Conservation (phyloP, 2,329 filamentous ascomycete genomes). For the Cucurbitaria berberidis region DNA sequence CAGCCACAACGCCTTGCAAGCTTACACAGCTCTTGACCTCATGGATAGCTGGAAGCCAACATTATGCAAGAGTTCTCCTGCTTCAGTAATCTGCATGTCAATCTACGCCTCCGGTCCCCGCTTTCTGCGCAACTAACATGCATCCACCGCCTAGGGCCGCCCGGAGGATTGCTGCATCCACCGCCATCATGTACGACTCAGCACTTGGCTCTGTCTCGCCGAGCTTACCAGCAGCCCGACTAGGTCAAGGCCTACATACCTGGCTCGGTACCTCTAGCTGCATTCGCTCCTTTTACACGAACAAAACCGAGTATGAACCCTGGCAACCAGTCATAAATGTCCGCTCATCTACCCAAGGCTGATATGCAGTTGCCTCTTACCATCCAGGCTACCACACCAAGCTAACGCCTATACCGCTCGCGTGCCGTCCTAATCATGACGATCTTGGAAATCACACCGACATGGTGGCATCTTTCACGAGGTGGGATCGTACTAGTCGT, state of each 20-base stretch:
- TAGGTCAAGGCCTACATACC: slow-evolving; percentile 12
- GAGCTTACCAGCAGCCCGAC: slow-evolving; percentile 12
- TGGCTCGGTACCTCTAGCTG: slow-evolving; percentile 22
- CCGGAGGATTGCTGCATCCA: slow-evolving; percentile 20
- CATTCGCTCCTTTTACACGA: slow-evolving; percentile 16
- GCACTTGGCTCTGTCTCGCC: slow-evolving; percentile 16
- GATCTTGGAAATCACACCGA: slow-evolving; percentile 20
- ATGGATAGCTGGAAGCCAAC: slow-evolving; percentile 17
- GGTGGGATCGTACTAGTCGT: slow-evolving; percentile 24
- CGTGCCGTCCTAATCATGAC: slow-evolving; percentile 24
- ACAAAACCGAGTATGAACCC: slow-evolving; percentile 5
- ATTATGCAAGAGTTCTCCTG: slow-evolving; percentile 14
- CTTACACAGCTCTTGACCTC: slow-evolving; percentile 12
- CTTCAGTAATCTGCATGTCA: slow-evolving; percentile 14
- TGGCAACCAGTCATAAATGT: slow-evolving; percentile 13
- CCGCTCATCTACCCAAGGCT: slow-evolving; percentile 17
- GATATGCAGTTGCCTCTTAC: slow-evolving; percentile 12
- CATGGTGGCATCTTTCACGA: slow-evolving; percentile 12
- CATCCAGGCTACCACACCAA: slow-evolving; percentile 10
- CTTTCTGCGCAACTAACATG: slow-evolving; percentile 18
- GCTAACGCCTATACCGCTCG: slow-evolving; percentile 13
- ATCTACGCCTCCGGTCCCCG: slow-evolving; percentile 16
- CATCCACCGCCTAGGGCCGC: slow-evolving; percentile 22
- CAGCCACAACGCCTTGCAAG: slow-evolving; percentile 11
- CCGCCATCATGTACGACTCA: slow-evolving; percentile 21